Conservation (phyloP, 2,329 filamentous ascomycete genomes). For the Emergomyces orientalis region DNA sequence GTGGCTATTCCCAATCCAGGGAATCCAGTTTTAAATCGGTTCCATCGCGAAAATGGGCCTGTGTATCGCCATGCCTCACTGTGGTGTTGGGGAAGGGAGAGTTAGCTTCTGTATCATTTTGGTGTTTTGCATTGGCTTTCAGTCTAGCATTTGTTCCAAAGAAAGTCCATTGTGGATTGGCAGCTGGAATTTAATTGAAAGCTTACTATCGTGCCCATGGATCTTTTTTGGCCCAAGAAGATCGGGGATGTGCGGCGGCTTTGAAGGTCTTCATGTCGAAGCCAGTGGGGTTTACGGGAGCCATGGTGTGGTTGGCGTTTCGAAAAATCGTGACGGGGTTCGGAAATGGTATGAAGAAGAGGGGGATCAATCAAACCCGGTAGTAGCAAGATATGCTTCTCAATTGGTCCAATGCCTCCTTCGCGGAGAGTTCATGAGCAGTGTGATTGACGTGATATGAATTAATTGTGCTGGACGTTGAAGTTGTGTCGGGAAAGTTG, state of each 20-base stretch:
- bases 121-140: neutral
- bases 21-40: slow-evolving; percentile 78
- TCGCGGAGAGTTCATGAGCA: slow-evolving; percentile 6
- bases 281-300: slow-evolving; percentile 63
- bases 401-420: slow-evolving; percentile 3
- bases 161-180: neutral
- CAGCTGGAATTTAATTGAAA: neutral
- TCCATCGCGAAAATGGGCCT: slow-evolving; percentile 76
- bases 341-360: neutral
- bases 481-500: slow-evolving; percentile 1
- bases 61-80: slow-evolving; percentile 95
- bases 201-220: slow-evolving; percentile 55
- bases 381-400: neutral
- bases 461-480: slow-evolving; percentile 14
- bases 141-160: neutral
- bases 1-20: slow-evolving; percentile 88
- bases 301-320: slow-evolving; percentile 35
- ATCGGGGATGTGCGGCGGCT: slow-evolving; percentile 54
- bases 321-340: neutral
- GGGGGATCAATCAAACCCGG: neutral
- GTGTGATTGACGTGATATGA: neutral
- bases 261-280: slow-evolving; percentile 80
- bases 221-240: slow-evolving; percentile 43
- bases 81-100: slow-evolving; percentile 13
- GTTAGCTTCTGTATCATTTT: neutral